Evolutionary conservation across 192 early-diverging fungal species (phyloP).

Genomic region (Backusella tuberculispora): DNA sequence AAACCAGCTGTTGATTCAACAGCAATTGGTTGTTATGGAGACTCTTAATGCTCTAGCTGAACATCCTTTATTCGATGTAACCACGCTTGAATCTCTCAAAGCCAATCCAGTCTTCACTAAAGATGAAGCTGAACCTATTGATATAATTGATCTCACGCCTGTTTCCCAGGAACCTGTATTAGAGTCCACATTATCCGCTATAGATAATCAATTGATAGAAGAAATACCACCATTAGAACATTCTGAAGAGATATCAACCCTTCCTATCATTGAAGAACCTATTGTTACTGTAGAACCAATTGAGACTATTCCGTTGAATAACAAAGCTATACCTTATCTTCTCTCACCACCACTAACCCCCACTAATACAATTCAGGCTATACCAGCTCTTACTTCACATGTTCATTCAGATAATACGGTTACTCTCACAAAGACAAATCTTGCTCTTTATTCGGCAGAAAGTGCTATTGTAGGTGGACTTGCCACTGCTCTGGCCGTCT

Average conservation of each 20-base stretch:
- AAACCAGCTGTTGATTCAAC: constrained; percentile 41
- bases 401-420: neutral
- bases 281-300: neutral
- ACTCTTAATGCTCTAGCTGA: constrained; percentile 21
- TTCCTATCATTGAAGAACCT: neutral
- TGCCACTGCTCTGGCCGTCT: constrained; percentile 34
- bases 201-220: neutral
- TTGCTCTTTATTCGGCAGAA: constrained; percentile 36
- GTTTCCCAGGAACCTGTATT: neutral
- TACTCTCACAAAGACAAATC: constrained; percentile 17
- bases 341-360: neutral
- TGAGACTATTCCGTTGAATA: neutral
- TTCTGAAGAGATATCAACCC: neutral
- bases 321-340: neutral
- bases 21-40: constrained; percentile 35
- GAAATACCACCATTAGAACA: neutral
- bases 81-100: neutral
- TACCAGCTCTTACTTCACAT: neutral
- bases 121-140: neutral
- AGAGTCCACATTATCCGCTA: neutral
- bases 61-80: constrained; percentile 5
- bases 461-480: constrained; percentile 43
- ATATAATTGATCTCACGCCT: neutral
- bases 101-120: neutral
- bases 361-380: neutral